Percentiles rank a stretch among this genome's conserved stretches.
phyloP scores from a whole-genome alignment of 2,329 filamentous ascomycete genomes.

The Lachnellula cervina region DNA sequence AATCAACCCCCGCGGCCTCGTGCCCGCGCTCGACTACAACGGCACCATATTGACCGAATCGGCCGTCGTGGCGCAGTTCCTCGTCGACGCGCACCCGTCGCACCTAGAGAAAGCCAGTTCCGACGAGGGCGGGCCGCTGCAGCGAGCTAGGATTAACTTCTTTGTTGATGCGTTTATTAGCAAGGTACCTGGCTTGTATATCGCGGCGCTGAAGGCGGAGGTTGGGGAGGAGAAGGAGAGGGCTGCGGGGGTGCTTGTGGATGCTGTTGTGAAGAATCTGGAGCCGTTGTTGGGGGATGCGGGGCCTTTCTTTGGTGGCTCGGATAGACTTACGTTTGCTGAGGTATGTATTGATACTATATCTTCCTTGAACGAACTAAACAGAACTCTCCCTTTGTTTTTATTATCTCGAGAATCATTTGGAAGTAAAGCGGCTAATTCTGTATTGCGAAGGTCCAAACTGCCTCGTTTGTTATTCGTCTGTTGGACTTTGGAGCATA shows the following conservation, averaged over 20 bases:
- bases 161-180: slow-evolving; percentile 66
- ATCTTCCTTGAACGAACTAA: not conserved
- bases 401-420: not conserved
- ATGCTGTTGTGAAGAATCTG: slow-evolving; percentile 60
- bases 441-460: slow-evolving; percentile 44
- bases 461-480: slow-evolving; percentile 63
- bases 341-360: slow-evolving; percentile 52
- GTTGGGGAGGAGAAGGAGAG: slow-evolving; percentile 43
- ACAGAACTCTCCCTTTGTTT: not conserved
- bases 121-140: slow-evolving; percentile 50
- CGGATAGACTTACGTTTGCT: slow-evolving; percentile 61
- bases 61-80: slow-evolving; percentile 66
- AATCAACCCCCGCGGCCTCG: slow-evolving; percentile 74
- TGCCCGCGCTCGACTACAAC: slow-evolving; percentile 64
- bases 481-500: slow-evolving; percentile 50
- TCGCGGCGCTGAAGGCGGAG: slow-evolving; percentile 41
- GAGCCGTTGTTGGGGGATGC: slow-evolving; percentile 61
- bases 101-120: slow-evolving; percentile 56
- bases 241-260: slow-evolving; percentile 47
- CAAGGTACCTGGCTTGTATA: slow-evolving; percentile 52
- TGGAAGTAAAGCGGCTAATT: slow-evolving; percentile 6
- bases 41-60: slow-evolving; percentile 69
- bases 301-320: slow-evolving; percentile 60
- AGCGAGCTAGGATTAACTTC: slow-evolving; percentile 62
- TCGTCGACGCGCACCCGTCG: slow-evolving; percentile 64